Evolutionary conservation across 2,329 filamentous ascomycete genomes (phyloP), one percentile per base, ranked within the genome.

Genomic region (Cladosporium oxysporum): DNA sequence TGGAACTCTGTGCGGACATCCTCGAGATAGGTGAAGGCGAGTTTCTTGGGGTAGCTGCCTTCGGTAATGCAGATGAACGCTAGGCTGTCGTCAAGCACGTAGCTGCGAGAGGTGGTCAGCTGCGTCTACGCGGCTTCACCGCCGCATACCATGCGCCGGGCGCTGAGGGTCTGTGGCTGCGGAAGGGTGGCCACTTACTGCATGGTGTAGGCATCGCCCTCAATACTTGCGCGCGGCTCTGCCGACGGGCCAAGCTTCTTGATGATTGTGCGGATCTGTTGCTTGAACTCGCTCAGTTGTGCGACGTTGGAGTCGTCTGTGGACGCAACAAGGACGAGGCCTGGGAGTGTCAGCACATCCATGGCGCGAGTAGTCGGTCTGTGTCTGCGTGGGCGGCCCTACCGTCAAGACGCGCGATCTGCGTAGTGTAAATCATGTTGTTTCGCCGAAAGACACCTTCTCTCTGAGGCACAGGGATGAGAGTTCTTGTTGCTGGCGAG

Each of bases 11-110:
- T 87, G 66, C 91, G 87, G 64, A 99, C 87, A 83, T 99, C 95
- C 73, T 92, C 88, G 68, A 99, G 92, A 85, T 98, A 99, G 68
- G 94, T 97, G 81, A 99, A 97, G 76, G 96, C 94, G 58, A 99
- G 91, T 81, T 99, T 98, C 80, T 95, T 94, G 66, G 95, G 94
- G 84, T 98, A 99, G 65, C 92, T 92, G 66, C 88, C 86, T 79
- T 97, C 93, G 83, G 91, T 93, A 80, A 99, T 94, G 84, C 91
- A 93, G 73, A 98, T 85, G 84, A 96, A 98, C 81, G 93, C 90
- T 72, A 99, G 85, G 73, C 91, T 89, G 75, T 88, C 85, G 74
- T 90, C 84, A 80, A 99, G 91, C 69, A 94, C 83, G 84, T 97
- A 97, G 85, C 91, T 93, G 74, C 57, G 49, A 57, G 49, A 44